Evolutionary conservation across 2,329 filamentous ascomycete species (phyloP), one percentile per base, ranked within the genome.

Genomic region (Biscogniauxia marginata): DNA sequence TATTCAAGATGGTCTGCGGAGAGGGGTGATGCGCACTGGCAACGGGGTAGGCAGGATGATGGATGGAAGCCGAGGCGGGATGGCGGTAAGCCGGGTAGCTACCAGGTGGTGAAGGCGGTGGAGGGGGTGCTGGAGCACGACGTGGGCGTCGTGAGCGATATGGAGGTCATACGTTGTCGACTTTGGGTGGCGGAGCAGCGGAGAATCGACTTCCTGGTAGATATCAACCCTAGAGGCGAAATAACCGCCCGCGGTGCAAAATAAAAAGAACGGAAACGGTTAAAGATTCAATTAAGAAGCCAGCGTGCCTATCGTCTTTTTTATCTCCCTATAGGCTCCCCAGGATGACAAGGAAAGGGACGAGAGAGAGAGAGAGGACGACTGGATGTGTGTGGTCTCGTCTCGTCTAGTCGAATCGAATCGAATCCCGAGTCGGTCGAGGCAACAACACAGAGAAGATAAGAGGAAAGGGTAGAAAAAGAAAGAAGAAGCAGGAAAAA

Each of bases 241-340:
- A 65, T 57, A 67, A 69, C 68, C 67, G 68, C 67, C 68, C 58
- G 65, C 66, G 66, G 63, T 66, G 62, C 58, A 64, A 58, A 62
- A 63, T 46, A 57, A 62, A 63, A 20, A 25, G 55, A 56, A 64
- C 48, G 20, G 50, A 49, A 55, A 52, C 23, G 47, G 53, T 45
- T 30, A 53, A 53, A 62, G 52, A 59, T 56, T 60, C 60, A 59
- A 69, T 66, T 65, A 67, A 64, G 60, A 66, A 65, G 57, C 61
- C 59, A 63, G 51, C 58, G 59, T 63, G 63, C 57, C 57, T 58
- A 52, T 59, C 46, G 11, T 49, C 30, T 49, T 47, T 56, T 62
- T 56, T 54, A 39, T 39, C n/a, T 39, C 30, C 56, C 49, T 57
- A 49, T 20, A 53, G 52, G 49, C 47, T 50, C 52, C 50, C 53